Evolutionary conservation across 345 rosid genomes (phyloP).

Genomic region (Aquilaria malaccensis): DNA sequence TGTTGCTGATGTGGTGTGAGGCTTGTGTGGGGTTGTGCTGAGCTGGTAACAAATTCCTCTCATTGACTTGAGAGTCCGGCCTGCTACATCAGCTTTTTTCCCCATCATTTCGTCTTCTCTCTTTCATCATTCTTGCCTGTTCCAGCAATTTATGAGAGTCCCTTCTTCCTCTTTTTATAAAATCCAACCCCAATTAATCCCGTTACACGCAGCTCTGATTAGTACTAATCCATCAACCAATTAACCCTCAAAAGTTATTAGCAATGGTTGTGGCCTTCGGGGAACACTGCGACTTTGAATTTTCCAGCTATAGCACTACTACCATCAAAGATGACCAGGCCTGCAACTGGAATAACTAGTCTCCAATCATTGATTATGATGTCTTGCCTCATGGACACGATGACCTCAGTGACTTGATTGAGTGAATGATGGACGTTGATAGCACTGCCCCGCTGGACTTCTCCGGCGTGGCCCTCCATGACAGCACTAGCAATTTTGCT

Average conservation of each 20-base stretch:
- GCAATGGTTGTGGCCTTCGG: slow-evolving; percentile 58
- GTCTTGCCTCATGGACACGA: slow-evolving; percentile 31
- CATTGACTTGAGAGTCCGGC: too few relatives aligned
- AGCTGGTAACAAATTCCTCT: too few relatives aligned
- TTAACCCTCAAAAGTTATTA: slow-evolving; percentile 1
- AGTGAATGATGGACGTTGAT: slow-evolving; percentile 49
- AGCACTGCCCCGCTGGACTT: slow-evolving; percentile 14
- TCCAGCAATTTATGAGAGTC: slow-evolving; percentile 13
- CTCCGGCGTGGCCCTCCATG: neutral
- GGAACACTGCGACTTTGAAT: slow-evolving; percentile 31
- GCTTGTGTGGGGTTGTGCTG: too few relatives aligned
- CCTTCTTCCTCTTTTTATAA: slow-evolving; percentile 6
- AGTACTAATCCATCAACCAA: neutral
- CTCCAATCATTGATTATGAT: slow-evolving; percentile 73
- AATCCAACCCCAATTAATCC: neutral
- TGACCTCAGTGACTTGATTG: slow-evolving; percentile 62
- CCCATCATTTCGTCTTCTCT: neutral
- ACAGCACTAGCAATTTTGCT: slow-evolving; percentile 29
- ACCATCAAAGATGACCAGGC: slow-evolving; percentile 29
- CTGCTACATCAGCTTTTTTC: too few relatives aligned
- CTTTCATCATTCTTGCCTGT: slow-evolving; percentile 23
- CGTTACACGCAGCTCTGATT: neutral
- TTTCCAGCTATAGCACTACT: slow-evolving; percentile 32
- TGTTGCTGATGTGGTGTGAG: too few relatives aligned
- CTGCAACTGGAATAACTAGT: slow-evolving; percentile 51